Conservation (phyloP, 345 rosid genomes). For the Barbarea vulgaris region DNA sequence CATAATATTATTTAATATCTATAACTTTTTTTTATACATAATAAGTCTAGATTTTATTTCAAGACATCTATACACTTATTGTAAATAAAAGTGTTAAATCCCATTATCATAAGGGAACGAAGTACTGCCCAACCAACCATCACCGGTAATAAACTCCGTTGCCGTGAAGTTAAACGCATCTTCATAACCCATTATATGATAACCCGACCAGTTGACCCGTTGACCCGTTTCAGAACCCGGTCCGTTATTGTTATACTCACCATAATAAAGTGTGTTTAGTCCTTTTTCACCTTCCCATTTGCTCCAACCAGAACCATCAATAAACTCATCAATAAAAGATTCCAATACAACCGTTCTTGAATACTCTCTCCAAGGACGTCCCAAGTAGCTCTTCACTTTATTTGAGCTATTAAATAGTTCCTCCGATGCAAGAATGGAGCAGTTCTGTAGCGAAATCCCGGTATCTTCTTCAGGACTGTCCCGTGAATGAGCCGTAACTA, state of each 20-base stretch:
- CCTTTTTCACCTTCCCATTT: slow-evolving; percentile 55
- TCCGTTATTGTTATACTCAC: slow-evolving; percentile 78
- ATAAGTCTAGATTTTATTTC: neutral
- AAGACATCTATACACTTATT: slow-evolving; percentile 9
- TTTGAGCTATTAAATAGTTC: slow-evolving; percentile 45
- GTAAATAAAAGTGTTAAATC: slow-evolving; percentile 39
- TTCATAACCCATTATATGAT: slow-evolving; percentile 61
- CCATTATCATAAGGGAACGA: slow-evolving; percentile 74
- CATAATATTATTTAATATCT: neutral
- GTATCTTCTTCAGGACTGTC: slow-evolving; percentile 64
- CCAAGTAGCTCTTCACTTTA: slow-evolving; percentile 64
- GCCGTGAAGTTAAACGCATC: slow-evolving; percentile 71
- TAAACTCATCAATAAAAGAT: slow-evolving; percentile 69
- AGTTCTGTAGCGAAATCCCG: slow-evolving; percentile 81
- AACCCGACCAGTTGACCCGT: slow-evolving; percentile 79
- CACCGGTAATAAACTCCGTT: slow-evolving; percentile 65
- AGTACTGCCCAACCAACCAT: slow-evolving; percentile 80
- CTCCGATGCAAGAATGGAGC: slow-evolving; percentile 62
- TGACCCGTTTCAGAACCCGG: slow-evolving; percentile 64
- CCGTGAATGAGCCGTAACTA: slow-evolving; percentile 75
- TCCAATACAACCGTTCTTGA: slow-evolving; percentile 65
- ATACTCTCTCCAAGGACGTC: slow-evolving; percentile 75
- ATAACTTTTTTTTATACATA: neutral
- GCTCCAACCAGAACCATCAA: slow-evolving; percentile 68
- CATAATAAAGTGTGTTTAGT: slow-evolving; percentile 64